Base-by-base conservation (phyloP, 2,329 filamentous ascomycete species). In the Cytospora chrysosperma region DNA sequence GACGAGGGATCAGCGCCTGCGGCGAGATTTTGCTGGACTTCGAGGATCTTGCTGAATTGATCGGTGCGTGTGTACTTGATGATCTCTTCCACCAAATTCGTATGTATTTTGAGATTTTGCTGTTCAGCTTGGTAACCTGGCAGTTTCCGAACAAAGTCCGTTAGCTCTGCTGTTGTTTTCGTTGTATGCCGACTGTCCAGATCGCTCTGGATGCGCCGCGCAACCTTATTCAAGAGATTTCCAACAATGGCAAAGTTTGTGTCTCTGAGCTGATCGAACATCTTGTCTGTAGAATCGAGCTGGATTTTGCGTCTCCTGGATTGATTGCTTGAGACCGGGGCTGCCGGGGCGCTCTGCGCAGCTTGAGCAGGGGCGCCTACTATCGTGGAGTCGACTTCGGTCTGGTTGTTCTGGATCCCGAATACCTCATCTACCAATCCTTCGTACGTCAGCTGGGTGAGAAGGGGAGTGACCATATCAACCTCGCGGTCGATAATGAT, bases 361-460 rank as follows among this genome's bases (percentile, higher is more conserved):
- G 78, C 70, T 62, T 87, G 86, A 34, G 89, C 82, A 28, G 88
- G 82, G n/a, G 85, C 84, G 13, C 94, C 94, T 12, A 97, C 87
- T 65, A 98, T 86, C 1, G 93, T 93, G 2, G 92, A 92, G 73
- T 98, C 94, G 26, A 98, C 88, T 73, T 98, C 95, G 43, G 92
- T 89, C 73, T 96, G 93, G 72, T 96, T 98, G 72, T 97, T 90
- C 68, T 91, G 87, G 66, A 99, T 96, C 34, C 90, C 89, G 72
- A 96, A 96, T 19, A 95, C 84, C 74, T 99, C 95, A 72, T 99
- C 96, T 60, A 99, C 89, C 28, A 99, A 81, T 4, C 95, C 95
- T 77, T 99, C 94, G 72, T 99, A 99, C 1, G 95, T 99, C 66
- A 99, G 80, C 74, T 99, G 95, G 0, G 94, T 98, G 60, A 99